These are phyloP conservation scores for Hypoxylon cercidicola DNA, from an alignment of 495 filamentous ascomycete genomes.

Conservation along the genomic window DNA sequence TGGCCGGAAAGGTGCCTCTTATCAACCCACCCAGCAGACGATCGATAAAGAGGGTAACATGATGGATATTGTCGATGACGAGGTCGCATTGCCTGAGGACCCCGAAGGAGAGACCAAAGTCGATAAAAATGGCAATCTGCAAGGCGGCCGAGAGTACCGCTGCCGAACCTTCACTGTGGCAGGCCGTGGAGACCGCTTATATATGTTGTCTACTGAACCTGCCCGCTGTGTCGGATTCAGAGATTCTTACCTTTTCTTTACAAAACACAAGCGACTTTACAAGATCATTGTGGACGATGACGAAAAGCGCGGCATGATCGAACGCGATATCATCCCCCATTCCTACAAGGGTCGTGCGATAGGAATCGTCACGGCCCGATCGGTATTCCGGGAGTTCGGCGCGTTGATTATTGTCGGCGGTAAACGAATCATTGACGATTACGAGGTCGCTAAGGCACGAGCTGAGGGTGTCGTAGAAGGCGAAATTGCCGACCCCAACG, in stretches of 20 bases:
- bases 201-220: slow-evolving; percentile 98
- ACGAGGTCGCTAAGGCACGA: slow-evolving; percentile 79
- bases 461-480: slow-evolving; percentile 88
- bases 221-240: slow-evolving; percentile 96
- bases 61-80: slow-evolving; percentile 90
- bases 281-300: slow-evolving; percentile 96
- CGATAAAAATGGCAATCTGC: slow-evolving; percentile 82
- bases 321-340: slow-evolving; percentile 92
- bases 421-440: slow-evolving; percentile 86
- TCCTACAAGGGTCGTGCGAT: slow-evolving; percentile 98
- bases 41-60: slow-evolving; percentile 96
- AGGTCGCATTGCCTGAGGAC: slow-evolving; percentile 88
- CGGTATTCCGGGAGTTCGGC: slow-evolving; percentile 96
- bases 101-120: slow-evolving; percentile 92
- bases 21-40: slow-evolving; percentile 76
- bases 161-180: slow-evolving; percentile 92
- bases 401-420: slow-evolving; percentile 93
- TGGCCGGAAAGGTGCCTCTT: slow-evolving; percentile 79
- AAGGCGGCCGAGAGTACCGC: slow-evolving; percentile 87
- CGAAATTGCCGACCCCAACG: slow-evolving; percentile 87
- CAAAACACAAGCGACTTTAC: slow-evolving; percentile 91
- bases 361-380: slow-evolving; percentile 94
- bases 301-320: slow-evolving; percentile 92
- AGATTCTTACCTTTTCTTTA: slow-evolving; percentile 98
- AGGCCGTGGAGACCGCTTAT: slow-evolving; percentile 83